These are phyloP conservation scores for Immersiporthe knoxdaviesiana DNA, from an alignment of 2,329 filamentous ascomycete species.

Conservation along the genomic window DNA sequence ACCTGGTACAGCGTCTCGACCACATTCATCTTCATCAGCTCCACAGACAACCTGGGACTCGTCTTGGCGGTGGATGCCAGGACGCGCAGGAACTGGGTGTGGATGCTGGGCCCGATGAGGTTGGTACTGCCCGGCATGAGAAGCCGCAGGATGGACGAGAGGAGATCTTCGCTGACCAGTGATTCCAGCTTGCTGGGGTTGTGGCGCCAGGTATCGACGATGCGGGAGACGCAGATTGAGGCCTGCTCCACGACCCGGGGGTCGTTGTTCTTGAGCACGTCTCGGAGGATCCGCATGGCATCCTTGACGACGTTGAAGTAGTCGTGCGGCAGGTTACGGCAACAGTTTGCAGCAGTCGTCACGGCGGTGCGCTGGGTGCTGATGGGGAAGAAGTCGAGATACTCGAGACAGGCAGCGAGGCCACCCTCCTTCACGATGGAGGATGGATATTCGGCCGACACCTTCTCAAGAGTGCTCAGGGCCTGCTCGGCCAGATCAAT, in stretches of 20 bases:
- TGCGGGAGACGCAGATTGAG: slow-evolving; percentile 90
- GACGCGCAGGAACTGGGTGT: slow-evolving; percentile 93
- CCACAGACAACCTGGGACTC: slow-evolving; percentile 83
- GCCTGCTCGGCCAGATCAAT: slow-evolving; percentile 98
- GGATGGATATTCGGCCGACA: slow-evolving; percentile 92
- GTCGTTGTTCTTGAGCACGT: slow-evolving; percentile 88
- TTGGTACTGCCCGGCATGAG: slow-evolving; percentile 94
- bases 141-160: slow-evolving; percentile 82
- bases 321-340: slow-evolving; percentile 92
- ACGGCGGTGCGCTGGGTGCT: slow-evolving; percentile 96
- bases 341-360: slow-evolving; percentile 97
- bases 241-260: slow-evolving; percentile 97
- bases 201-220: slow-evolving; percentile 96
- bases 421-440: slow-evolving; percentile 96
- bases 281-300: slow-evolving; percentile 94
- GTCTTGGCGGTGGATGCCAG: slow-evolving; percentile 87
- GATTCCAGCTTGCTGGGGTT: slow-evolving; percentile 88
- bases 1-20: slow-evolving; percentile 98
- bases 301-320: slow-evolving; percentile 89
- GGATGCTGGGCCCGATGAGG: slow-evolving; percentile 88
- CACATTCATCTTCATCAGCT: slow-evolving; percentile 93
- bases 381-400: slow-evolving; percentile 96
- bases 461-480: slow-evolving; percentile 94
- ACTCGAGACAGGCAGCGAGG: slow-evolving; percentile 91
- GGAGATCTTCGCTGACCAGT: slow-evolving; percentile 83